Evolutionary conservation across 2,329 filamentous ascomycete species (phyloP).

Genomic region (Trichoderma sp.): DNA sequence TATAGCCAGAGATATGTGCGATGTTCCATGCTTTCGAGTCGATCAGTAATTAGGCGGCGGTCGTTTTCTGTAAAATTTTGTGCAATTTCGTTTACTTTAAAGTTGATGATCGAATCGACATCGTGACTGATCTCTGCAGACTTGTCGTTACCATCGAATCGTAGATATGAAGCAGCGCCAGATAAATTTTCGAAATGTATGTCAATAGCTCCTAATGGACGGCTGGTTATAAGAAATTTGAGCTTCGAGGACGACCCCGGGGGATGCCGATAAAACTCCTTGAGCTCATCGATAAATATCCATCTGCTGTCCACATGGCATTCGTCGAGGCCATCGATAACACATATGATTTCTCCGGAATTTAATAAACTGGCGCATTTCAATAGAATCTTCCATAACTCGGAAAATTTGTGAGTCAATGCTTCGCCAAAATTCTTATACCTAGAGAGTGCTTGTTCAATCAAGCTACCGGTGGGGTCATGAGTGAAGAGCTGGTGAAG

Average conservation of each 20-base stretch:
- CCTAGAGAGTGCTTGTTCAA: background rate
- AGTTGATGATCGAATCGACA: conserved; percentile 35
- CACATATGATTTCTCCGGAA: conserved; percentile 30
- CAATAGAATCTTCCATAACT: conserved; percentile 21
- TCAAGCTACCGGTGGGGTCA: conserved; percentile 20
- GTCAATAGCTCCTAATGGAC: conserved; percentile 30
- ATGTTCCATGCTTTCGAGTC: conserved; percentile 34
- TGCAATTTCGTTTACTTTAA: conserved; percentile 21
- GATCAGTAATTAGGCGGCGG: conserved; percentile 25
- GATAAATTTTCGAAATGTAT: conserved; percentile 23
- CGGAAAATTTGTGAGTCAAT: background rate
- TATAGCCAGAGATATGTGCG: conserved; percentile 45
- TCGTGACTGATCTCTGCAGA: conserved; percentile 32
- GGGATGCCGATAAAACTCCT: conserved; percentile 18
- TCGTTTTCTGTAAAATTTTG: conserved; percentile 25
- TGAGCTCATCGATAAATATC: conserved; percentile 24
- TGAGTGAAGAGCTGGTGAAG: conserved; percentile 33
- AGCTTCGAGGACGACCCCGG: conserved; percentile 21
- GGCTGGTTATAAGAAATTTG: conserved; percentile 38
- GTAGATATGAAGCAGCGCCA: conserved; percentile 24
- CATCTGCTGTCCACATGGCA: conserved; percentile 26
- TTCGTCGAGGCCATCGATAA: conserved; percentile 39
- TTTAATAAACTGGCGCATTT: conserved; percentile 2
- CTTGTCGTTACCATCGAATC: conserved; percentile 33
- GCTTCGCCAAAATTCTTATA: background rate